Percentiles rank a stretch among this genome's conserved stretches.
Conservation (phyloP, 2,329 filamentous ascomycete genomes). For the Venturia effusa region DNA sequence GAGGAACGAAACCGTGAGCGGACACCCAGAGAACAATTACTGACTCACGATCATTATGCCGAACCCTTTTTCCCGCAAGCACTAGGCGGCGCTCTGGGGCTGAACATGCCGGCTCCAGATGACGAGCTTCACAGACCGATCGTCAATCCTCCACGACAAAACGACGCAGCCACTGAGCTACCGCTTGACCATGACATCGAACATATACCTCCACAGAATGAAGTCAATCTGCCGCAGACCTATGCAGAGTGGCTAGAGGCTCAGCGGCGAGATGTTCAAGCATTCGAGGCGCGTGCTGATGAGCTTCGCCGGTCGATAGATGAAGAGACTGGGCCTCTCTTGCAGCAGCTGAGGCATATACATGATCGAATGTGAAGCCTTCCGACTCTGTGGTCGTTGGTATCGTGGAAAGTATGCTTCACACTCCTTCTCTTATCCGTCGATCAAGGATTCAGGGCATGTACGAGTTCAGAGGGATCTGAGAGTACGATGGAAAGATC, state of each 20-base stretch:
- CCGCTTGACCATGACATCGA: background rate
- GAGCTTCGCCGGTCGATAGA: background rate
- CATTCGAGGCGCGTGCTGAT: background rate
- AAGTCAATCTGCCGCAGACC: background rate
- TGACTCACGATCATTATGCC: background rate
- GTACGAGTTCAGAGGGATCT: no score
- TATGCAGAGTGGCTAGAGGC: no score
- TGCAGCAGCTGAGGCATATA: background rate
- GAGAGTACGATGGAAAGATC: no score
- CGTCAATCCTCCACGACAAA: background rate
- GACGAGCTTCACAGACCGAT: background rate
- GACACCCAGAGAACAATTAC: background rate
- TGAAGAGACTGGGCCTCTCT: background rate
- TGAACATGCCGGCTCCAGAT: background rate
- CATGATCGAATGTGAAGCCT: no score
- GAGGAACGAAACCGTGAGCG: no score
- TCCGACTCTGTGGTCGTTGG: no score
- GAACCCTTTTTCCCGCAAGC: no score
- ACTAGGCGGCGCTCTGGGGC: background rate
- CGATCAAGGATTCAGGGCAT: no score
- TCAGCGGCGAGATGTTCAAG: no score
- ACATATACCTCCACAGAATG: background rate
- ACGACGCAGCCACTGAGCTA: background rate
- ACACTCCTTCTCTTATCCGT: no score
- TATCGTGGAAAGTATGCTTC: no score